Base-by-base conservation (phyloP, 1,139 yeast species). In the Martiniozyma asiatica region DNA sequence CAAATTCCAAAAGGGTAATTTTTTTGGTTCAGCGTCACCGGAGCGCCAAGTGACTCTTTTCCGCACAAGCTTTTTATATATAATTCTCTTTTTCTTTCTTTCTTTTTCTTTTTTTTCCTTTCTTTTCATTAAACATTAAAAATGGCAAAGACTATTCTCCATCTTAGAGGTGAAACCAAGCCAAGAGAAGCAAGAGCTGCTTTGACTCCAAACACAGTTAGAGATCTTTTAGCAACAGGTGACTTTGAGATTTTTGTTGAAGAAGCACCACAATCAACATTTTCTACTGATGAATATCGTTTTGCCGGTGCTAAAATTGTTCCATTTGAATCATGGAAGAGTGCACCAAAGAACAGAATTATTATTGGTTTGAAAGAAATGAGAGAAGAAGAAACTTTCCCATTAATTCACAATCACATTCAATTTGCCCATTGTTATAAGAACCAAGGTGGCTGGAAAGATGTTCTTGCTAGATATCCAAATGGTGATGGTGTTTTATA, bases 341-440 rank as follows among this genome's bases (percentile, higher is more conserved):
- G 61, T 31, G 97, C 98, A 26, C 97, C 98, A 39, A 66, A 66
- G 44, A 94, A 87, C 44, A 71, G 96, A 53, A 73, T 87, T 38
- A 81, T 92, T 43, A 65, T 81, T 47, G 99, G 98, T 2, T 73
- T 92, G 59, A 89, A 89, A 62, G 98, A 89, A 58, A 68, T 89
- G 53, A 96, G 95, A 22, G 97, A 87, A 59, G 27, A 30, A 11
- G 96, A 87, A 46, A 64, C 74, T 21, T 89, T 87, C 70, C 98
- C 98, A 22, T 68, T 89, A 41, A 69, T 79, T 31, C 97, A 92
- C 55, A 94, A 87, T 56, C 98, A 92, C 58, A 82, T 89, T 41
- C 97, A 87, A 60, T 89, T 89, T 61, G 98, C 98, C 30, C 99
- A 89, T 59, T 92, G 98, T 62, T 92, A 87, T 63, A 92, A 89